Conservation (phyloP, 2,329 filamentous ascomycete genomes). For the Microcyclospora tardicrescens region DNA sequence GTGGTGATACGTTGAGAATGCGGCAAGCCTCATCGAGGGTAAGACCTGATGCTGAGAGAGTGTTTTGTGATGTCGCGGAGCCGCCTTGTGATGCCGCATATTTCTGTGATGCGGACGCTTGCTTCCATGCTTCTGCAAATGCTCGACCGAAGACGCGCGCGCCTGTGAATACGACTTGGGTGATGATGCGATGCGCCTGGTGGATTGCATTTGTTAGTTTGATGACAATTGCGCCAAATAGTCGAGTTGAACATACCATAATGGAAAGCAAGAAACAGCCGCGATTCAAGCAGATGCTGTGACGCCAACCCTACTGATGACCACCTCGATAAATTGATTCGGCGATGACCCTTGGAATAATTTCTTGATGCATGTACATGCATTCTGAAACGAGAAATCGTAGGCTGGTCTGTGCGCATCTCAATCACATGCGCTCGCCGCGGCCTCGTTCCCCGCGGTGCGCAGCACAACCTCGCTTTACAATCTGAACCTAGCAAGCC, state of each 20-base stretch:
- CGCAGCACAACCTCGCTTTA: too few relatives aligned
- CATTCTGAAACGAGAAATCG: too few relatives aligned
- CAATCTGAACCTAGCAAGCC: too few relatives aligned
- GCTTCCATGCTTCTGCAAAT: conserved; percentile 87
- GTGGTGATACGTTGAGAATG: conserved; percentile 90
- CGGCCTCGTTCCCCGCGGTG: too few relatives aligned
- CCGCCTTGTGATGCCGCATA: conserved; percentile 17
- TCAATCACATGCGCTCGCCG: too few relatives aligned
- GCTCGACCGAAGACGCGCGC: conserved; percentile 84
- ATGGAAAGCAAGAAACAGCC: neutral
- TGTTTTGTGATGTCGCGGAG: conserved; percentile 31
- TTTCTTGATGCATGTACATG: too few relatives aligned
- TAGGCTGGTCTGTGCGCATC: too few relatives aligned
- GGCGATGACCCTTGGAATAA: too few relatives aligned
- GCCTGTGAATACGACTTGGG: conserved; percentile 83
- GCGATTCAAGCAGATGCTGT: too few relatives aligned
- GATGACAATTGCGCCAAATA: too few relatives aligned
- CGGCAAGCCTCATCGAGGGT: conserved; percentile 94
- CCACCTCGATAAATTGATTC: too few relatives aligned
- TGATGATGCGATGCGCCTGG: conserved; percentile 81
- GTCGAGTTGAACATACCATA: neutral
- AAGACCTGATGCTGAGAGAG: conserved; percentile 56
- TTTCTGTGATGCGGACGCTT: conserved; percentile 63
- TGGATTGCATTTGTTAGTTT: neutral
- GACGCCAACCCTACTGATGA: too few relatives aligned